These are phyloP conservation scores for Coleophoma cylindrospora DNA, from an alignment of 2,329 filamentous ascomycete genomes.

Conservation along the genomic window DNA sequence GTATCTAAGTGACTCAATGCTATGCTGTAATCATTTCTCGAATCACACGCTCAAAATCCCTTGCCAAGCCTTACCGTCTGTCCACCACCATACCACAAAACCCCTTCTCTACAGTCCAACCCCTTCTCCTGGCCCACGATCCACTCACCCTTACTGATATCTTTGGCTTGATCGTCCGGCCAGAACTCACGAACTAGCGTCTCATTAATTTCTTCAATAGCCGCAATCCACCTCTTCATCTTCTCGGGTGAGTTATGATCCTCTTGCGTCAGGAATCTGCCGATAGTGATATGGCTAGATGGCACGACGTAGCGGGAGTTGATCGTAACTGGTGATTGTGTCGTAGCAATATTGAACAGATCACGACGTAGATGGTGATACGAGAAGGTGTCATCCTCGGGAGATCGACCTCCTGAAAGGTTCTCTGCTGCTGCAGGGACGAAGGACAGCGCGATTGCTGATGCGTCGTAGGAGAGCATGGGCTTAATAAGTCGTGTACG, in stretches of 20 bases:
- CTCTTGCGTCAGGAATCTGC: constrained; percentile 65
- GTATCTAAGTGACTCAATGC: too few species aligned
- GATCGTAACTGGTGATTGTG: constrained; percentile 59
- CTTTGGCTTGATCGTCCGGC: constrained; percentile 38
- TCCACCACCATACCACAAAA: constrained; percentile 84
- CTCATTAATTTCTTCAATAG: constrained; percentile 71
- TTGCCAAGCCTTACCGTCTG: constrained; percentile 60
- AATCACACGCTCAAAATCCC: constrained; percentile 41
- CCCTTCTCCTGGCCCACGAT: constrained; percentile 81
- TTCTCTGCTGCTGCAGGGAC: constrained; percentile 69
- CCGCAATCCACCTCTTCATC: constrained; percentile 57
- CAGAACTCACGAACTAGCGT: constrained; percentile 71
- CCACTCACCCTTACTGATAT: constrained; percentile 59
- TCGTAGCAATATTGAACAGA: constrained; percentile 56
- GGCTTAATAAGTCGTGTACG: constrained; percentile 77
- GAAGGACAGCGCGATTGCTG: constrained; percentile 83
- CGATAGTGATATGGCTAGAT: constrained; percentile 85
- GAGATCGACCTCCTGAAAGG: constrained; percentile 21
- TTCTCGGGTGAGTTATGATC: constrained; percentile 52
- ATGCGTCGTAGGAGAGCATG: constrained; percentile 75
- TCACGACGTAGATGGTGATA: constrained; percentile 90
- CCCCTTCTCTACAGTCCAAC: constrained; percentile 68
- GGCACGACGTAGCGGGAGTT: constrained; percentile 82
- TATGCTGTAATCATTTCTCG: too few species aligned
- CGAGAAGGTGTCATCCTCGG: constrained; percentile 63